Percentiles rank a stretch among this genome's conserved stretches.
These are phyloP conservation scores for Gossypium rotundifolium DNA, from an alignment of 345 rosid species.

Conservation along the genomic window DNA sequence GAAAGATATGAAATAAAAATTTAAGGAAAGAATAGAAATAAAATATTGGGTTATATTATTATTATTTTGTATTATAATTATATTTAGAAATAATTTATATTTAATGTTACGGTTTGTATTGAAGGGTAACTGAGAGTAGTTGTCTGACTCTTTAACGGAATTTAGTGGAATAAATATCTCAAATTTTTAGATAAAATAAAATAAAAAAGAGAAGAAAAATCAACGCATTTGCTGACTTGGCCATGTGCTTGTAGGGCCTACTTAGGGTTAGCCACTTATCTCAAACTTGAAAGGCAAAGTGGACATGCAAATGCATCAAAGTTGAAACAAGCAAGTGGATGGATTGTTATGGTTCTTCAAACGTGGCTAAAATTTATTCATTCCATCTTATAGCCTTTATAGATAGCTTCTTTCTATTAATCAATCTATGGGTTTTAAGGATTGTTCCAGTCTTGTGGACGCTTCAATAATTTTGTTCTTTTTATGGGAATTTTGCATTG, in stretches of 20 bases:
- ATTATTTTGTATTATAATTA: too few species aligned
- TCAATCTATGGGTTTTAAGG: too few species aligned
- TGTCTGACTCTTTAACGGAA: not conserved
- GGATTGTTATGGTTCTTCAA: not conserved
- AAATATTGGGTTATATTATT: too few species aligned
- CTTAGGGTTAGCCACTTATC: not conserved
- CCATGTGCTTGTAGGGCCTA: conserved; percentile 6
- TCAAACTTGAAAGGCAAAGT: not conserved
- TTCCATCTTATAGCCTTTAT: not conserved
- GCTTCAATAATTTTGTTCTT: too few species aligned
- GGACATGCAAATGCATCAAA: conserved; percentile 1
- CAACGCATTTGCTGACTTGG: conserved; percentile 2
- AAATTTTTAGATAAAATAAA: too few species aligned
- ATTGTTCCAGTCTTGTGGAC: too few species aligned
- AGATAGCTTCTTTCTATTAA: not conserved
- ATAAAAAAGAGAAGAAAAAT: not conserved
- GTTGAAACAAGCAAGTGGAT: not conserved
- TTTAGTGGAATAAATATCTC: not conserved
- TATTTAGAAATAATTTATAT: too few species aligned
- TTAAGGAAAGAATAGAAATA: too few species aligned
- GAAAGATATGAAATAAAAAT: too few species aligned
- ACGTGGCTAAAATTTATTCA: not conserved
- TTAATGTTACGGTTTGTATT: not conserved
- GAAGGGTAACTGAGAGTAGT: not conserved
- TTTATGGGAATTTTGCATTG: too few species aligned